Percentiles rank a stretch among this genome's conserved stretches.
Evolutionary conservation across 1,284 basidiomycete genomes (phyloP).

Genomic region (Rhizoctonia solani): DNA sequence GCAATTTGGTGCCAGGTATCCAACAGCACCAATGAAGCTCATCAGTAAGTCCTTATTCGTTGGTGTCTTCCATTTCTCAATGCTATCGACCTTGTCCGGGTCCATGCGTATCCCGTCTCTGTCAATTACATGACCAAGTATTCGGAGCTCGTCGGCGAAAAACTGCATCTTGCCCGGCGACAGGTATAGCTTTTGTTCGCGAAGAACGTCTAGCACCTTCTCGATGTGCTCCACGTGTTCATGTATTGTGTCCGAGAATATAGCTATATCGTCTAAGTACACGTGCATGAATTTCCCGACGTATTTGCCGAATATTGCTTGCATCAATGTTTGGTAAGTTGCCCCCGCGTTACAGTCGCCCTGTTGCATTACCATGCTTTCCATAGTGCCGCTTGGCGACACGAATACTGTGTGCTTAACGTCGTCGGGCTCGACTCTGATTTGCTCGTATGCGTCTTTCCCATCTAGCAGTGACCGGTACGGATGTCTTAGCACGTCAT

Average conservation of each 20-base stretch:
- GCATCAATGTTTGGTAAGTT: slow-evolving; percentile 45
- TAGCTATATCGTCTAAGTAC: slow-evolving; percentile 39
- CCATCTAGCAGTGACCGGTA: slow-evolving; percentile 46
- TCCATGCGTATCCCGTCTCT: slow-evolving; percentile 42
- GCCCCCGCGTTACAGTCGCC: slow-evolving; percentile 44
- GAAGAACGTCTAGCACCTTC: slow-evolving; percentile 44
- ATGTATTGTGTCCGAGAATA: slow-evolving; percentile 46
- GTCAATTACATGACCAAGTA: slow-evolving; percentile 47
- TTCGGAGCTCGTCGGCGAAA: slow-evolving; percentile 41
- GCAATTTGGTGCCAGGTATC: slow-evolving; percentile 45
- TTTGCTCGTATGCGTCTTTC: slow-evolving; percentile 48
- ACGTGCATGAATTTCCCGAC: slow-evolving; percentile 38
- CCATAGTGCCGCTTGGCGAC: slow-evolving; percentile 47
- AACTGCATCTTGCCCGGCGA: slow-evolving; percentile 44
- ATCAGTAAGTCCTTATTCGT: slow-evolving; percentile 48
- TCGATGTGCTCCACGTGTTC: slow-evolving; percentile 47
- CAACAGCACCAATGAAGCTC: slow-evolving; percentile 49
- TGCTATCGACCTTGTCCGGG: slow-evolving; percentile 31
- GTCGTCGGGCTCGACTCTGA: slow-evolving; percentile 45
- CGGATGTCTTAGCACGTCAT: slow-evolving; percentile 34
- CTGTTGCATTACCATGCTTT: slow-evolving; percentile 45
- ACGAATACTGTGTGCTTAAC: slow-evolving; percentile 41
- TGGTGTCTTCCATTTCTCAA: slow-evolving; percentile 41
- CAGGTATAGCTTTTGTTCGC: slow-evolving; percentile 44
- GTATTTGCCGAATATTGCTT: slow-evolving; percentile 37